A percentile compares a stretch with the other conserved stretches of the same genome.
phyloP scores from a whole-genome alignment of 768 basidiomycete species.

The Mycena metata region DNA sequence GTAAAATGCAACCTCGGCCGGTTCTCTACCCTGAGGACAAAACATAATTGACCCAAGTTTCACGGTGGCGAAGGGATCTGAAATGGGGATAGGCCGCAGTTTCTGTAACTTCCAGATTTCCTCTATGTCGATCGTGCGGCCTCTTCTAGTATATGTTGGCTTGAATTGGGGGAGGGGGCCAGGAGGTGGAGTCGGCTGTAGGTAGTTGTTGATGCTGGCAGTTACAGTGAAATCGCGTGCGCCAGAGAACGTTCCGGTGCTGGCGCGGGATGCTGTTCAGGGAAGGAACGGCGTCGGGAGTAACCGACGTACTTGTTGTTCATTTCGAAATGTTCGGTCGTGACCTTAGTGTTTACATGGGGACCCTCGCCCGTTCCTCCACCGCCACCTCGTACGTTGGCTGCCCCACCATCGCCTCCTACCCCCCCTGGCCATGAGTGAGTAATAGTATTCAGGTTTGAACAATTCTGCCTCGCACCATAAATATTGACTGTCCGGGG shows the following conservation, averaged over 20 bases:
- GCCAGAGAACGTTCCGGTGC: too few species aligned
- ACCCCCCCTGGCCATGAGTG: constrained; percentile 11
- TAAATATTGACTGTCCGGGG: constrained; percentile 6
- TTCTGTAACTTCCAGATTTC: constrained; percentile 20
- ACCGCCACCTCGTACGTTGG: constrained; percentile 5
- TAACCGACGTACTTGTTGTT: constrained; percentile 14
- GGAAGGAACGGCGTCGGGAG: constrained; percentile 1
- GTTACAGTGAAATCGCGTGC: neutral
- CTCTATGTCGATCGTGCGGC: constrained; percentile 17
- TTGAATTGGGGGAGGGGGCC: constrained; percentile 21
- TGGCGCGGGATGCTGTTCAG: too few species aligned
- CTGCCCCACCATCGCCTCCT: neutral
- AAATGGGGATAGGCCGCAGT: constrained; percentile 17
- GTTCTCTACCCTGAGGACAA: constrained; percentile 17
- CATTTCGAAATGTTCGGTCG: neutral
- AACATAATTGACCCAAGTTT: constrained; percentile 22
- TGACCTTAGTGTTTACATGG: neutral
- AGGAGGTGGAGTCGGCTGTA: constrained; percentile 4
- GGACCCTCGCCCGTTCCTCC: constrained; percentile 13
- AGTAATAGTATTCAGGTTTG: constrained; percentile 14
- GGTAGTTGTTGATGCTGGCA: constrained; percentile 8
- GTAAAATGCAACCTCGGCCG: constrained; percentile 23
- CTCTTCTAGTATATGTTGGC: constrained; percentile 15
- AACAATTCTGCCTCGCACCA: constrained; percentile 14
- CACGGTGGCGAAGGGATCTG: constrained; percentile 19